phyloP scores from a whole-genome alignment of 345 rosid genomes.

The Linum usitatissimum region DNA sequence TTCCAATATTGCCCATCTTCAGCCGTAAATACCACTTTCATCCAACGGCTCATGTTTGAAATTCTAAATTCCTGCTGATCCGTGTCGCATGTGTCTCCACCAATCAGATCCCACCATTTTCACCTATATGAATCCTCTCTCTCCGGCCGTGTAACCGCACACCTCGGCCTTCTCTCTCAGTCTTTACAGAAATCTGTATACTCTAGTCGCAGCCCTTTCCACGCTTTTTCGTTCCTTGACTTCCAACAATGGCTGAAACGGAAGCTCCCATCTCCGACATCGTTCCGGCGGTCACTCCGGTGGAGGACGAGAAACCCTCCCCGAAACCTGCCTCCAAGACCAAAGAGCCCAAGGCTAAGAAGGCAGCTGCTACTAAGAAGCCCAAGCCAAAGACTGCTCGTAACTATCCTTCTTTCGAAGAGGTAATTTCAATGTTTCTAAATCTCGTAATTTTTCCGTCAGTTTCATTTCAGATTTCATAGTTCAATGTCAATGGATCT shows the following conservation, averaged over 20 bases:
- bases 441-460: not conserved
- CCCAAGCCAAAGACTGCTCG: constrained; percentile 12
- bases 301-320: not conserved
- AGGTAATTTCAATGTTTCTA: not conserved
- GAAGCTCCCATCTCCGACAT: not conserved
- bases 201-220: constrained; percentile 25
- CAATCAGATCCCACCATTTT: constrained; percentile 20
- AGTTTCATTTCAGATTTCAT: not conserved
- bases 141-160: not conserved
- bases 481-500: not conserved
- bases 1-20: not conserved
- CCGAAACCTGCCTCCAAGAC: not conserved
- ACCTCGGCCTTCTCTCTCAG: not conserved
- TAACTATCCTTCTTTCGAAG: constrained; percentile 15
- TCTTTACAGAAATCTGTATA: not conserved
- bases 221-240: constrained; percentile 13
- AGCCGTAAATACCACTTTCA: constrained; percentile 14
- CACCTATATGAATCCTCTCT: constrained; percentile 9
- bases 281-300: not conserved
- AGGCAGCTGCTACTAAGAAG: constrained; percentile 8
- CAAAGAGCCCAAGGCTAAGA: constrained; percentile 2
- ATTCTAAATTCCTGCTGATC: not conserved
- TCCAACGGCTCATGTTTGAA: constrained; percentile 20
- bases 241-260: not conserved
- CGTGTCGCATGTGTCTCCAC: constrained; percentile 10